Conservation (phyloP, 2,329 filamentous ascomycete species). For the Hypocreales sp. region DNA sequence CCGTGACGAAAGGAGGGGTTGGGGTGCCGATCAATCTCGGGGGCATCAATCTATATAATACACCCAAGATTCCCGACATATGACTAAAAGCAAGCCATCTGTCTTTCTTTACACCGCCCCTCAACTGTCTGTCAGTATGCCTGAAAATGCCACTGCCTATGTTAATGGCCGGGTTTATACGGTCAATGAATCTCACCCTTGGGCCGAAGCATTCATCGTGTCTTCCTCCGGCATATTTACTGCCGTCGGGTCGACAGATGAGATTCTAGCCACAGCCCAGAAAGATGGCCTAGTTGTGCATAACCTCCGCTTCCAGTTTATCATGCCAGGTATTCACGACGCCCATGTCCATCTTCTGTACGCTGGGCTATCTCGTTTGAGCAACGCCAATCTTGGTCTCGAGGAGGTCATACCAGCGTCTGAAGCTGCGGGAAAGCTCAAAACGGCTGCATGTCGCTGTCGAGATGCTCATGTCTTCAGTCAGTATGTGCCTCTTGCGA, state of each 20-base stretch:
- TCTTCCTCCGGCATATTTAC: not conserved
- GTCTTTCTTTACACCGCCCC: too few species aligned
- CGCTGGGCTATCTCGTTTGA: slow-evolving; percentile 1
- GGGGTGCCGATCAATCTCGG: too few species aligned
- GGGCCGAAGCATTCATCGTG: slow-evolving; percentile 2
- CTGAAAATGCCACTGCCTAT: slow-evolving; percentile 1
- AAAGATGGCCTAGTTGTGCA: not conserved
- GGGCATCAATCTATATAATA: too few species aligned
- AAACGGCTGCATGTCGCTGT: slow-evolving; percentile 1
- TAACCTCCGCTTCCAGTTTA: not conserved
- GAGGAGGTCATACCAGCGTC: not conserved
- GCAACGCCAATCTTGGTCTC: not conserved
- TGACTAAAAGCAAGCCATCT: too few species aligned
- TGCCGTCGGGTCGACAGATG: not conserved
- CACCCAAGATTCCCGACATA: too few species aligned
- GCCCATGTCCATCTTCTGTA: slow-evolving; percentile 1
- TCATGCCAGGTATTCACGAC: slow-evolving; percentile 2
- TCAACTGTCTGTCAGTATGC: not conserved
- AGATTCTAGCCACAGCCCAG: not conserved
- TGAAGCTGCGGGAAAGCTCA: not conserved
- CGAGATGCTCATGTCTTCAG: slow-evolving; percentile 1
- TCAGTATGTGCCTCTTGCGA: too few species aligned
- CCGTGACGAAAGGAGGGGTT: too few species aligned
- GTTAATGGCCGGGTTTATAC: slow-evolving; percentile 1
- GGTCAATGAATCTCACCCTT: not conserved